Conservation (phyloP, 2,329 filamentous ascomycete genomes). For the Diatrype stigma region DNA sequence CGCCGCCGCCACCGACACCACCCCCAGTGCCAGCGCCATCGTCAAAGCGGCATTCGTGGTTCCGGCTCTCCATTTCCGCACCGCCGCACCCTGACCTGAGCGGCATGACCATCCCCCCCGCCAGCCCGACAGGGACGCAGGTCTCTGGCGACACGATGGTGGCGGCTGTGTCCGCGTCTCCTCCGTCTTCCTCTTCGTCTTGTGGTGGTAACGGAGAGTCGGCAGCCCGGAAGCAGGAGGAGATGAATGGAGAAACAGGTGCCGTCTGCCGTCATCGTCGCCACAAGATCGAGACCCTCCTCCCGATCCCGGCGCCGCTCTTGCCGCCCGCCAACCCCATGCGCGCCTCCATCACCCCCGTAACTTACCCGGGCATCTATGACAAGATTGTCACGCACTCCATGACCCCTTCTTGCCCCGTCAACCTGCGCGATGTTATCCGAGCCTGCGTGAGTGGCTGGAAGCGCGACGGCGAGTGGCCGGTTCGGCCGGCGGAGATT, state of each 20-base stretch:
- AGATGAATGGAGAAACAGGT: constrained; percentile 27
- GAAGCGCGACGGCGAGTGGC: constrained; percentile 94
- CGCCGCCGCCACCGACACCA: constrained; percentile 31
- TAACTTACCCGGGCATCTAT: constrained; percentile 78
- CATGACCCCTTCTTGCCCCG: constrained; percentile 79
- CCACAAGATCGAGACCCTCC: constrained; percentile 55
- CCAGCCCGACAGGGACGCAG: constrained; percentile 26
- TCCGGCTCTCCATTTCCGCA: constrained; percentile 39
- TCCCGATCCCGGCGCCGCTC: constrained; percentile 71
- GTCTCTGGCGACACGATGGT: constrained; percentile 29
- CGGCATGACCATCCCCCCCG: constrained; percentile 10
- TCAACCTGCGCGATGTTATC: constrained; percentile 80
- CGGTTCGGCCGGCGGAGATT: constrained; percentile 55
- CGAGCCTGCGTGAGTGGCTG: constrained; percentile 80
- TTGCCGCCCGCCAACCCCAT: constrained; percentile 72
- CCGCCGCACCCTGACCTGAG: constrained; percentile 25
- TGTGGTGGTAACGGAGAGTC: constrained; percentile 38
- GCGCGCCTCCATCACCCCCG: constrained; percentile 69
- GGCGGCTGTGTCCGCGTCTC: too few relatives aligned
- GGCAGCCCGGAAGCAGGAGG: constrained; percentile 15
- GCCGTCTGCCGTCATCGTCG: too few relatives aligned
- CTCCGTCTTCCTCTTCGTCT: constrained; percentile 39
- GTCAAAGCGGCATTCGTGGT: constrained; percentile 47
- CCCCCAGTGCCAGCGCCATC: constrained; percentile 36
- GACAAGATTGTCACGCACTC: constrained; percentile 79